Evolutionary conservation across 768 basidiomycete species (phyloP), one percentile per base, ranked within the genome.

Genomic region (Suillus variegatus): DNA sequence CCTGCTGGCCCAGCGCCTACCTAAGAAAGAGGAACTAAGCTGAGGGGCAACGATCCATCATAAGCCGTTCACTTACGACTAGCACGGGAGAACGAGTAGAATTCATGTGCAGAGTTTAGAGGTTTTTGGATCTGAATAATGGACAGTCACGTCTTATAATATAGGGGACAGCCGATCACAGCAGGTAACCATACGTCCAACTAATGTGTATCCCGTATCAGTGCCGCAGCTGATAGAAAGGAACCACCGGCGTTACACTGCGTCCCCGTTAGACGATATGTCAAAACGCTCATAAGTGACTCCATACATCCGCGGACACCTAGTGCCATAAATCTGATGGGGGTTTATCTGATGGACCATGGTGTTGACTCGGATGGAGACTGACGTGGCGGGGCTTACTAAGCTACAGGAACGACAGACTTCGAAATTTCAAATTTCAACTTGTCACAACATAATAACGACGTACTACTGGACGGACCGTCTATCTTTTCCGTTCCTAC

Each of bases 1-100:
- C 84, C 83, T 38, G 82, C 77, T 9, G 83, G 82, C 13, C 83
- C 82, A 41, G 77, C 82, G 46, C 83, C 84, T 41, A 81, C 82
- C 82, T 84, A 28, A 41, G 51, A 22, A 13, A 46, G 12, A 52
- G 20, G 46, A 20, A 46, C n/a, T 32, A 3, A 62, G 22, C 38
- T 14, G n/a, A 36, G 35, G 41, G 12, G 7, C n/a, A 36, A 25
- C 7, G 18, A 6, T 38, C 22, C 7, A 52, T 35, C 8, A n/a
- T 51, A 40, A 5, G 20, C 12, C 20, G 7, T 16, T 49, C 12
- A 62, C 64, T 22, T 36, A 65, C 64, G n/a, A 65, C n/a, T 32
- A 65, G n/a, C 5, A 65, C 64, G 32, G 60, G 60, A 65, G 64
- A 38, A 25, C 38, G 8, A 18, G 38, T 40, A 22, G 28, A 20